Base-by-base conservation (phyloP, 805 yeast species). In the Yamadazyma sp. region DNA sequence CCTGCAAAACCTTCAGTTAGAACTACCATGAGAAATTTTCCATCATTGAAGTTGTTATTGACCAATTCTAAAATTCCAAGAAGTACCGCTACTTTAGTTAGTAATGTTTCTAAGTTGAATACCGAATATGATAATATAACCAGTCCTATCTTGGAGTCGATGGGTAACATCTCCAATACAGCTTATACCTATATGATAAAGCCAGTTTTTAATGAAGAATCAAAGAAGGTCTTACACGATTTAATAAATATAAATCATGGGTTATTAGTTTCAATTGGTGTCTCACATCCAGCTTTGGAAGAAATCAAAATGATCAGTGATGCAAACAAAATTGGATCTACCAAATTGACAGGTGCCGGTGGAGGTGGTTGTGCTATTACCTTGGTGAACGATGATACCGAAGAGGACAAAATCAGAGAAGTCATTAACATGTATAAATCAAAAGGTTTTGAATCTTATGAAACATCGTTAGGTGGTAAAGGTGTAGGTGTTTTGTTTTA, bases 301-400 rank as follows among this genome's bases (percentile, higher is more conserved):
- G 66, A 70, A 33, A 77, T 91, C 19, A 82, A 79, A 50, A 60
- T 75, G 14, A 63, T 77, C n/a, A 73, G 86, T 16, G 89, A 84
- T 51, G 71, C 69, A 33, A 49, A 76, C 38, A 55, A 65, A 4
- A 58, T 93, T 12, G 98, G 98, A 6, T 79, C 83, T 39, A 91
- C 98, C 0, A 93, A 93, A 57, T 72, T 93, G 36, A 93, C 98
- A 0, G 98, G 98, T 27, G 98, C 98, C 0, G 98, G 98, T 23
- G 98, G 98, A 14, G 98, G 98, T 33, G 98, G 98, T 2, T 93
- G 98, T 67, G 95, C 98, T 8, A 82, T 93, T 37, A 93, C 98
- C 0, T 61, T 93, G 24, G 67, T 89, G 11, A 65, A 75, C 31
- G 78, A 73, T 26, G 67, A 63, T 2, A 60, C 56, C 1, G 47